These are phyloP conservation scores for Apiosordaria backusii DNA, from an alignment of 495 filamentous ascomycete genomes.

Conservation along the genomic window DNA sequence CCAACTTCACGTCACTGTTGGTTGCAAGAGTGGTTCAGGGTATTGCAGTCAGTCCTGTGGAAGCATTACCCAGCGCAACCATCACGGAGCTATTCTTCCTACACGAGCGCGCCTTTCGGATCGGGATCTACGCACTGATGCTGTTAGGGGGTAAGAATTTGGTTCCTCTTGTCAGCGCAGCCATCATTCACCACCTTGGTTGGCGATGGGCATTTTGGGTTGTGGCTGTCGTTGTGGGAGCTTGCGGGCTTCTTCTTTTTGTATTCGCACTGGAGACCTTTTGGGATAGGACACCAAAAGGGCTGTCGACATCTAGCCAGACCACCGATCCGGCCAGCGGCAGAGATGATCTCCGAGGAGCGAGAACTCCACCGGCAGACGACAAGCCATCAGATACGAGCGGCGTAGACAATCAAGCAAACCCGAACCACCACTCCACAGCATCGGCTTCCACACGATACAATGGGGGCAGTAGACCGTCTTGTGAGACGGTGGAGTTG, in stretches of 20 bases:
- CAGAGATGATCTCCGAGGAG: neutral
- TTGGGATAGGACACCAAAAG: slow-evolving; percentile 92
- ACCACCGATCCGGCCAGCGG: neutral
- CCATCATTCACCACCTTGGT: slow-evolving; percentile 66
- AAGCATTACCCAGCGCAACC: slow-evolving; percentile 88
- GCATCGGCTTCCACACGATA: no score
- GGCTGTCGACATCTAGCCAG: no score
- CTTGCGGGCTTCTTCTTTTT: slow-evolving; percentile 68
- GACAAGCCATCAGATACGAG: neutral
- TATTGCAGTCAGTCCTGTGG: slow-evolving; percentile 80
- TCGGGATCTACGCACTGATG: slow-evolving; percentile 91
- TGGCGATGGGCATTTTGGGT: slow-evolving; percentile 98
- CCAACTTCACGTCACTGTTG: slow-evolving; percentile 74
- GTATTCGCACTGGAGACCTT: slow-evolving; percentile 94
- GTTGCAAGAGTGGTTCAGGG: slow-evolving; percentile 86
- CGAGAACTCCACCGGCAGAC: neutral
- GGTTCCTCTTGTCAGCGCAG: slow-evolving; percentile 85
- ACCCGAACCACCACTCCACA: no score
- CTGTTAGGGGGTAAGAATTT: slow-evolving; percentile 91
- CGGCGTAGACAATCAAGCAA: neutral
- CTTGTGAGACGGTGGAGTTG: neutral
- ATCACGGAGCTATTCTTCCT: slow-evolving; percentile 96
- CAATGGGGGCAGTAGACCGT: neutral
- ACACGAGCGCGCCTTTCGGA: slow-evolving; percentile 89
- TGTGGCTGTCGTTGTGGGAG: slow-evolving; percentile 66